A percentile compares a stretch with the other conserved stretches of the same genome.
Evolutionary conservation across 2,329 filamentous ascomycete species (phyloP).

Genomic region (Xylariaceae sp.): DNA sequence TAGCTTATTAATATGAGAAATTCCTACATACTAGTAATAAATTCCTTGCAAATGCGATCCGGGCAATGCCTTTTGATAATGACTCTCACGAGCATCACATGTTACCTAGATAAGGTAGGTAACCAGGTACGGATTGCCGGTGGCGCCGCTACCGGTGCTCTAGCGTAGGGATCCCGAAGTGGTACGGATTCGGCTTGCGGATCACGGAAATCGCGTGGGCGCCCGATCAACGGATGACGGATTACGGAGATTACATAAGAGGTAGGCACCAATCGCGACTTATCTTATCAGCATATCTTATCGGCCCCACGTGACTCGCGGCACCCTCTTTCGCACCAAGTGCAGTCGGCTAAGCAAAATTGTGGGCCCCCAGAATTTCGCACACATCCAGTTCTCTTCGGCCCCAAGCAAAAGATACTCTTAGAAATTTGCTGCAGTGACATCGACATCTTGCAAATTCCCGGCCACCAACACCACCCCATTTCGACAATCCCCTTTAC

Average conservation of each 20-base stretch:
- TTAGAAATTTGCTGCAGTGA: constrained; percentile 16
- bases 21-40: too few species aligned
- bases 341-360: constrained; percentile 16
- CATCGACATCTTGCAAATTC: constrained; percentile 13
- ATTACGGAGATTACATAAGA: not conserved
- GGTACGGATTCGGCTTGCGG: too few species aligned
- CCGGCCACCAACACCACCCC: constrained; percentile 13
- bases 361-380: constrained; percentile 17
- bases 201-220: too few species aligned
- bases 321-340: constrained; percentile 6
- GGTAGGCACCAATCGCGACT: not conserved
- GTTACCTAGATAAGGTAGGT: too few species aligned
- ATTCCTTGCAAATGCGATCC: too few species aligned
- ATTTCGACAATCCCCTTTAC: constrained; percentile 15
- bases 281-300: constrained; percentile 12
- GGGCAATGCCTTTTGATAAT: too few species aligned
- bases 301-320: constrained; percentile 9
- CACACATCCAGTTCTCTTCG: constrained; percentile 7
- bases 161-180: too few species aligned
- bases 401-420: not conserved
- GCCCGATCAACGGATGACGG: not conserved
- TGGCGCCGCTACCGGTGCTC: too few species aligned
- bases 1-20: too few species aligned
- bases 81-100: too few species aligned
- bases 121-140: too few species aligned